Evolutionary conservation across 1,139 yeast species (phyloP), one percentile per base, ranked within the genome.

Genomic region (Yamadazyma blattariae): DNA sequence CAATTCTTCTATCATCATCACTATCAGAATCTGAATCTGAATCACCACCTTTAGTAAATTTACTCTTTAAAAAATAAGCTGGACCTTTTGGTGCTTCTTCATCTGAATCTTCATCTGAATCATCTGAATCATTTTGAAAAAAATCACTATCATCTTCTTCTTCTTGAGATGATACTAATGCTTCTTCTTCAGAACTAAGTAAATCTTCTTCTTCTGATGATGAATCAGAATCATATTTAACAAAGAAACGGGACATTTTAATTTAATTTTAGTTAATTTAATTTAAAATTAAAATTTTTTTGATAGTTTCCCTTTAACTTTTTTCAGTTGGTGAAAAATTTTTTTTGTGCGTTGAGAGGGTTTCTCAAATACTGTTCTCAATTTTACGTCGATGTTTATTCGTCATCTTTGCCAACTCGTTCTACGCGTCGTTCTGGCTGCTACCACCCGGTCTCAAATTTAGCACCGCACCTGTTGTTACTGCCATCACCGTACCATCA

Each of bases 1-100:
- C 97, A 32, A 89, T 88, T 53, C 83, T 85, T 60, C 82, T 83
- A 42, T 80, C 87, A 43, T 77, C 83, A 41, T 80, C 87, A 41
- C 64, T 57, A 40, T 76, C 81, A 31, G 70, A 59, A 44, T 75
- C 84, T 31, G 68, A 62, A 67, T 74, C 45, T 30, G 69, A 63
- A 67, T 74, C 45, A 29, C 71, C 72, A 30, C 74, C 77, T 44
- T 72, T 77, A 41, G 66, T 64, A 45, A 69, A 70, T 46, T 77
- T 71, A 49, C 71, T 71, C 54, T 77, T 77, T 50, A 77, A 64
- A 61, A 77, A 79, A 52, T 77, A 77, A 5, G 77, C 63, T 19
- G 81, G 79, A 13, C 82, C 83, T 31, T 66, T 58, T 19, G 74
- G 68, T 19, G 61, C 65, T 23, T 56, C 67, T 7, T 19, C 12